Percentiles rank a stretch among this genome's conserved stretches.
Conservation (phyloP, 768 basidiomycete genomes). For the Pleurotus salmoneostramineus region DNA sequence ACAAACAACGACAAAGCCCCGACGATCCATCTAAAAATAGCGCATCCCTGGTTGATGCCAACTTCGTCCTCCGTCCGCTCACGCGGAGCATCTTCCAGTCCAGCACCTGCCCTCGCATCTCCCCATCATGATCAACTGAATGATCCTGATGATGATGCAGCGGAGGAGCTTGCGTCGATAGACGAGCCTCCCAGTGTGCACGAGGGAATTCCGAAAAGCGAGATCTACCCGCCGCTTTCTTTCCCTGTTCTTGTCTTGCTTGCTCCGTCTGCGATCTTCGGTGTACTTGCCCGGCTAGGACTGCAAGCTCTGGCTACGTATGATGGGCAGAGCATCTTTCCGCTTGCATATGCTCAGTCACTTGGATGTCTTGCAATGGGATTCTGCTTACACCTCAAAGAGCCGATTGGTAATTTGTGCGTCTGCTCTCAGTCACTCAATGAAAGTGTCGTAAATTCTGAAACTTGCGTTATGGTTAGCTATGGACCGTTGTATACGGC, state of each 20-base stretch:
- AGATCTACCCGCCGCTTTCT: conserved; percentile 49
- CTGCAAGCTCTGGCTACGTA: conserved; percentile 71
- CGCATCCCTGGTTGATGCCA: background rate
- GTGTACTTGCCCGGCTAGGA: conserved; percentile 80
- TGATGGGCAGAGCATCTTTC: conserved; percentile 71
- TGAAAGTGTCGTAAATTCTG: background rate
- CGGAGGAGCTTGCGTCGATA: conserved; percentile 25
- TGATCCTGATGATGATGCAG: conserved; percentile 9
- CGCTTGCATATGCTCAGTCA: conserved; percentile 82
- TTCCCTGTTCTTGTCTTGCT: conserved; percentile 66
- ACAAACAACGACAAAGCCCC: background rate
- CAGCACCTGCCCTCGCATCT: background rate
- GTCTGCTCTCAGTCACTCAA: conserved; percentile 20
- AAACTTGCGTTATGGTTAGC: conserved; percentile 34
- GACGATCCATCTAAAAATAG: background rate
- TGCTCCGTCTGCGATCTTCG: conserved; percentile 80
- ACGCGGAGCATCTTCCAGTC: background rate
- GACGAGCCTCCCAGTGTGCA: conserved; percentile 28
- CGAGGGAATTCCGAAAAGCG: conserved; percentile 24
- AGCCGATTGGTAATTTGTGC: conserved; percentile 72
- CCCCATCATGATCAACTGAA: background rate
- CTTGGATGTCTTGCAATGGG: conserved; percentile 94
- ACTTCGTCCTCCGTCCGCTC: background rate
- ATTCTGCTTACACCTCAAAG: conserved; percentile 62
- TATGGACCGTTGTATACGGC: conserved; percentile 89